Evolutionary conservation across 371 early-diverging fungal genomes (phyloP), one percentile per base, ranked within the genome.

Genomic region (Apophysomyces elegans): DNA sequence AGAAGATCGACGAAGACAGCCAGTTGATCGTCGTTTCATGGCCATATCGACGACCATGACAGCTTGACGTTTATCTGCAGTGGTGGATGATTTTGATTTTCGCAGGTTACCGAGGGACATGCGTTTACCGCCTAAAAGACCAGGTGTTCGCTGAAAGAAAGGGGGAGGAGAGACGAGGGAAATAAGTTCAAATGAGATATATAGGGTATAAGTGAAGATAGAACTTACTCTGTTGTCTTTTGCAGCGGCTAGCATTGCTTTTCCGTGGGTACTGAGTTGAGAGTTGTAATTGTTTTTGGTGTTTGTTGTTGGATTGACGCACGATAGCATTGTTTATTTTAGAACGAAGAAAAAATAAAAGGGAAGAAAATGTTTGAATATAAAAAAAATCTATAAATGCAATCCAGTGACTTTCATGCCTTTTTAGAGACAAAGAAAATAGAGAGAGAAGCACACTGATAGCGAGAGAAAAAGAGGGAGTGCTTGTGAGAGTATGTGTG

Each of bases 21-120:
- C 81, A 6, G 76, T 80, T 1, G 81, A 80, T 47, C 78, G 71
- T 59, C 81, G 74, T 62, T 80, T 80, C 62, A 79, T 69, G n/a
- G 64, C 57, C 26, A 77, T 65, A 39, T 37, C 37, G 21, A 50
- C 54, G 9, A 50, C 54, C 54, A 50, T 50, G 54, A 45, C 60
- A 59, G 44, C 18, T 37, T 50, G 65, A 16, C 62, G 65, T 14
- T 63, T 66, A 59, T 78, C 78, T 13, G 76, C 76, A 56, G 78
- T 78, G 7, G 76, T 78, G 1, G 75, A 75, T 16, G 75, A 75
- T 56, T 75, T 78, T 1, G 78, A 75, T 61, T 66, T 63, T 56
- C 78, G 67, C 7, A 78, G 61, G 47, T 68, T 78, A 11, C 78
- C 76, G 18, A 78, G 65, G 4, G 78, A 78, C 12, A 63, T 69